Evolutionary conservation across 2,329 filamentous ascomycete species (phyloP), one percentile per base, ranked within the genome.

Genomic region (Coccinonectria pachysandricola): DNA sequence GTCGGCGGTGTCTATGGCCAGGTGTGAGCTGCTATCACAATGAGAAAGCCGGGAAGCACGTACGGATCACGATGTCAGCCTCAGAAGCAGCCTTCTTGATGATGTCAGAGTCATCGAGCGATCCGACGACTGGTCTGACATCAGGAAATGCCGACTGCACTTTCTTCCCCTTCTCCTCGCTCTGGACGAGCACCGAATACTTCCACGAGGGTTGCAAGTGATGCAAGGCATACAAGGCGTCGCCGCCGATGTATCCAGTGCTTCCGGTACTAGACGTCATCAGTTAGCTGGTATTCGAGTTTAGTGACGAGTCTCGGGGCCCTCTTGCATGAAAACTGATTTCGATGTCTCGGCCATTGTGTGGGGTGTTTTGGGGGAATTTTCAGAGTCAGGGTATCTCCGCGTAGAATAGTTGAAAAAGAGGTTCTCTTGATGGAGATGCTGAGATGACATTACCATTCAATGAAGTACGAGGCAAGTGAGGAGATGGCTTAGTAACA

Each of bases 241-340:
- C 56, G n/a, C 65, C 65, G 19, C 63, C 65, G 23, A 69, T 56
- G 36, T 64, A 69, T 32, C 65, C 64, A 23, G 59, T 46, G 10
- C 51, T 59, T 15, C 59, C 60, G 4, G 57, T 64, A n/a, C 62
- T 64, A 19, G 17, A 10, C 7, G 17, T 10, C 7, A 10, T 19
- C 17, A 19, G 17, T n/a, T n/a, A n/a, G n/a, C n/a, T n/a, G n/a
- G n/a, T n/a, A n/a, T n/a, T n/a, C n/a, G n/a, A n/a, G n/a, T n/a
- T n/a, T n/a, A n/a, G n/a, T n/a, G n/a, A n/a, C n/a, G n/a, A n/a
- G n/a, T n/a, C n/a, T n/a, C n/a, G n/a, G n/a, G n/a, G n/a, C n/a
- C n/a, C n/a, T n/a, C n/a, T n/a, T n/a, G n/a, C n/a, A n/a, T n/a
- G n/a, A n/a, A n/a, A n/a, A n/a, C n/a, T n/a, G n/a, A n/a, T n/a